Percentiles rank a stretch among this genome's conserved stretches.
These are phyloP conservation scores for Coffea eugenioides DNA, from an alignment of 257 asterid genomes.

Conservation along the genomic window DNA sequence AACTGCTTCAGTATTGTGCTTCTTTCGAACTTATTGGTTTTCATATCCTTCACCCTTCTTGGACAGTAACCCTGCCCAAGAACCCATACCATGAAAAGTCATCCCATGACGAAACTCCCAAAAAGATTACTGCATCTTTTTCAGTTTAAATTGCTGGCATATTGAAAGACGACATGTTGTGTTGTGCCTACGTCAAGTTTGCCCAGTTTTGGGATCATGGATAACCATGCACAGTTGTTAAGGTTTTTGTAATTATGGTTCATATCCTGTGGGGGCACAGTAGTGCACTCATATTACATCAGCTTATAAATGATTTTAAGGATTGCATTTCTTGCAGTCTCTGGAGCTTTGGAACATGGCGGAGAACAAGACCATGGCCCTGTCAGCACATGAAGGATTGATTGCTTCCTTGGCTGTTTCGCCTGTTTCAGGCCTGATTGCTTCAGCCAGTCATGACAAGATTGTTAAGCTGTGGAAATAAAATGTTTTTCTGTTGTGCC, in stretches of 20 bases:
- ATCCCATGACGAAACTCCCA: background rate
- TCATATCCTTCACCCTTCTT: background rate
- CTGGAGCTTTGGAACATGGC: constrained; percentile 91
- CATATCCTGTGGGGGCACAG: background rate
- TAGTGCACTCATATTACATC: background rate
- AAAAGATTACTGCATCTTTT: too few species aligned
- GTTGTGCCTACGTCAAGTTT: too few species aligned
- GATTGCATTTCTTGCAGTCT: constrained; percentile 43
- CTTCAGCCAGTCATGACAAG: constrained; percentile 93
- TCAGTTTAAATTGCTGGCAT: too few species aligned
- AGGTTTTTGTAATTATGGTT: background rate
- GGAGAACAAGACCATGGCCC: constrained; percentile 79
- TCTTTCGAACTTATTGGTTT: background rate
- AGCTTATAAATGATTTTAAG: background rate
- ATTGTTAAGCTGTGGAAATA: constrained; percentile 72
- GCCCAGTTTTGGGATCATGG: too few species aligned
- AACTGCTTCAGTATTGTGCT: background rate
- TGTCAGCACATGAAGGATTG: constrained; percentile 76
- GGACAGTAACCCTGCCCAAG: background rate
- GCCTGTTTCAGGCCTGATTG: constrained; percentile 66
- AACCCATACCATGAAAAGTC: background rate
- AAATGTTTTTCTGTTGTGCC: background rate
- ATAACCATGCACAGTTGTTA: too few species aligned
- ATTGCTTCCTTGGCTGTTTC: constrained; percentile 83
- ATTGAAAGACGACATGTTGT: too few species aligned